Evolutionary conservation across 192 early-diverging fungal species (phyloP).

Genomic region (Jimgerdemannia flammicorona): DNA sequence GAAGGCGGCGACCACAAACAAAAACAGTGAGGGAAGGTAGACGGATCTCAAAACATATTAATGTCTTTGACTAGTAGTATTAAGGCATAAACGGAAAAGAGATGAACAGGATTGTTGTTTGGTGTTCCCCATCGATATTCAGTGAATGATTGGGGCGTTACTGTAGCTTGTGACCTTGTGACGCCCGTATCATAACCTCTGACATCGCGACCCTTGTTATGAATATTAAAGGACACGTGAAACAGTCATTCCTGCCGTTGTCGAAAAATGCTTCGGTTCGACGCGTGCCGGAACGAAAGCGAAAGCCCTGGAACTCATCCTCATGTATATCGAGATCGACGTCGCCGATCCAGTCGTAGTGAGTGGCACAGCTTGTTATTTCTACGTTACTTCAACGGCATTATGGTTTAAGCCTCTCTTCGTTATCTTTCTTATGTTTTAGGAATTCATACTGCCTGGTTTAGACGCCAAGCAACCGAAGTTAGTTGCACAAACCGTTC

Average conservation of each 20-base stretch:
- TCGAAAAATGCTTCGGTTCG: conserved; percentile 86
- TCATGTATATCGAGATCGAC: conserved; percentile 90
- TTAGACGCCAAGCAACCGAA: conserved; percentile 92
- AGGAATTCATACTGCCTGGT: conserved; percentile 75
- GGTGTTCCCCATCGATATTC: no score
- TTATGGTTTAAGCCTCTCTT: not conserved
- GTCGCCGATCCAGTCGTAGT: conserved; percentile 80
- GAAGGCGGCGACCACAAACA: no score
- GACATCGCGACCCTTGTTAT: no score
- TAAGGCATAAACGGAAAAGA: no score
- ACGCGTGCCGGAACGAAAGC: conserved; percentile 77
- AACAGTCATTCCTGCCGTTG: conserved; percentile 66
- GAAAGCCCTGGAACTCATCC: conserved; percentile 72
- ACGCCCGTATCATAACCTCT: no score
- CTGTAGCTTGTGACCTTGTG: no score
- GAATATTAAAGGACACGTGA: conserved; percentile 37
- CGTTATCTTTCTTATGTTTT: conserved; percentile 4
- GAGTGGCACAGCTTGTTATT: conserved; percentile 17
- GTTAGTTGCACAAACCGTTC: conserved; percentile 71
- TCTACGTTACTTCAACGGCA: no score
- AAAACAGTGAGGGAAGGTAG: no score
- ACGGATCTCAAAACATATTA: no score
- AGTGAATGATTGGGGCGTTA: no score
- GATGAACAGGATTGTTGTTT: no score
- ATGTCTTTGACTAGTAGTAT: no score